Base-by-base conservation (phyloP, 179 eudicot genomes). In the Silene noctiflora region DNA sequence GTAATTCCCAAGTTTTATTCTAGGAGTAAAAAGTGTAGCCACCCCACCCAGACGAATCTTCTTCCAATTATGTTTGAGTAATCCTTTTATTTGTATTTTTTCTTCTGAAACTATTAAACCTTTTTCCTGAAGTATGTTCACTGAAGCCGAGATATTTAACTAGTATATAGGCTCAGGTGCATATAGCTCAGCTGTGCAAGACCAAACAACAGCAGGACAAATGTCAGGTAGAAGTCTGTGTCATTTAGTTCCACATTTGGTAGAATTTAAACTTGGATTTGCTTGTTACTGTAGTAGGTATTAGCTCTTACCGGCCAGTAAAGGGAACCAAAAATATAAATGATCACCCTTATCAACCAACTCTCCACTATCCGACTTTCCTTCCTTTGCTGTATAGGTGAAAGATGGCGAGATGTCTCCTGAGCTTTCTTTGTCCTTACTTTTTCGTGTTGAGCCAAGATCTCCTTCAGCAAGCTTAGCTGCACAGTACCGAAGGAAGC, bases 401-500 rank as follows among this genome's bases (percentile, higher is more conserved):
- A 16, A 69, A 69, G 59, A 78, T 27, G 87, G 86, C 81, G 94
- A 82, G 64, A 86, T 55, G 77, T 79, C 86, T 69, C 85, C 93
- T 67, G 87, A 81, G 77, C 81, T 69, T 81, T 92, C 96, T 75
- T 85, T 86, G 67, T 88, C 89, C 79, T 84, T 85, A 25, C 62
- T 83, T 86, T 78, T 85, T 33, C 85, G 80, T 65, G 87, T 78
- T 12, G 84, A 81, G 71, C 98, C 96, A 76, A 96, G 81, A 82
- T 89, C 91, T 24, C 99, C 99, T 85, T 91, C 92, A 78, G 99
- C 98, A 80, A 96, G 98, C 83, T 96, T 96, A 82, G 89, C 90
- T 7, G 99, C 99, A 91, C 99, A 96, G 70, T 84, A 89, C 17
- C 92, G 96, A 77, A 96, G 91, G 82, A 96, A 96, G 67, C 88